A percentile compares a stretch with the other conserved stretches of the same genome.
These are phyloP conservation scores for Podosphaera fusca DNA, from an alignment of 2,329 filamentous ascomycete species.

Conservation along the genomic window DNA sequence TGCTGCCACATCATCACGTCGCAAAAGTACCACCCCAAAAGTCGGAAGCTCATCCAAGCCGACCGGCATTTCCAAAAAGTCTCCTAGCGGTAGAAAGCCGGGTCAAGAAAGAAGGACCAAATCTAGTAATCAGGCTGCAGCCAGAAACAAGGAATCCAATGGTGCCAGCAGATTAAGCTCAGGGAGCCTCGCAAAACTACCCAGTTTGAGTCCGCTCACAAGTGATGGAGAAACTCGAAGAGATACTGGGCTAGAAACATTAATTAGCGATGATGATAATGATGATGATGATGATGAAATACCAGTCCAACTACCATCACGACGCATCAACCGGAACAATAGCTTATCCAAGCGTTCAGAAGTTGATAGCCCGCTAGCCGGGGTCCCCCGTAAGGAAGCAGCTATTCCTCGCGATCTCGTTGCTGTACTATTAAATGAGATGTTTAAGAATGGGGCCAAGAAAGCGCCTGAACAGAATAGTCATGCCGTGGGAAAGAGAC, in stretches of 20 bases:
- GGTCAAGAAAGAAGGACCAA: constrained; percentile 1
- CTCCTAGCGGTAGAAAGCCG: background rate
- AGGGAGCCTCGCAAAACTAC: background rate
- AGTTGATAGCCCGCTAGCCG: background rate
- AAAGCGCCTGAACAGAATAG: constrained; percentile 8
- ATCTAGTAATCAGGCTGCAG: background rate
- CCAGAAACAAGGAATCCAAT: background rate
- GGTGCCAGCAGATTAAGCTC: background rate
- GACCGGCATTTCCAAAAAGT: constrained; percentile 4
- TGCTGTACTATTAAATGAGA: constrained; percentile 53
- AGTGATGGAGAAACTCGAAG: background rate
- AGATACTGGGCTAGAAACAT: background rate
- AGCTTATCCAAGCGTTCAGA: too few species aligned
- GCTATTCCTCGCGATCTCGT: constrained; percentile 52
- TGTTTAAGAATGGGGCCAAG: constrained; percentile 40
- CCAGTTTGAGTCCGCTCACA: constrained; percentile 1
- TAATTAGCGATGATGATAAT: background rate
- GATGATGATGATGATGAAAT: background rate
- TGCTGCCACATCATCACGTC: background rate
- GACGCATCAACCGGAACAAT: background rate
- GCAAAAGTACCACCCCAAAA: background rate
- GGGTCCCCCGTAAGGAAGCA: background rate
- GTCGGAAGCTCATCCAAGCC: background rate
- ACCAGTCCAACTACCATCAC: background rate
- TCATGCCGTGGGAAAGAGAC: background rate